Conservation (phyloP, 805 yeast genomes). For the Ogataea polymorpha region DNA sequence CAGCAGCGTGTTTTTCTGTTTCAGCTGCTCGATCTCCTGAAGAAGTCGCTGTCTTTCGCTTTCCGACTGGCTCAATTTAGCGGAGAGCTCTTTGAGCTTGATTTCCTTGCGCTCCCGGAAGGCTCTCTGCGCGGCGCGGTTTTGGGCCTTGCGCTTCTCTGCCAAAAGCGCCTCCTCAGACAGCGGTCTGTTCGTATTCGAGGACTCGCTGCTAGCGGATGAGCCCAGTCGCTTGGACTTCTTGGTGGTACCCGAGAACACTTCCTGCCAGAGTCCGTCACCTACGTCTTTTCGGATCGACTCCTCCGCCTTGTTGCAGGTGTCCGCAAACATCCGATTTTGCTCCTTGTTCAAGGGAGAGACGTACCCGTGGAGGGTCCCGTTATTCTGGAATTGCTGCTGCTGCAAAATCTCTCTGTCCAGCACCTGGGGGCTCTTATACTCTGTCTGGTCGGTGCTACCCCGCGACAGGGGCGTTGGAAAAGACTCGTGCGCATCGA, state of each 20-base stretch:
- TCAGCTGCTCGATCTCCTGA: slow-evolving; percentile 40
- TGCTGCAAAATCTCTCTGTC: slow-evolving; percentile 16
- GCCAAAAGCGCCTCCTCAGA: slow-evolving; percentile 39
- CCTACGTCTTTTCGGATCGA: slow-evolving; percentile 1
- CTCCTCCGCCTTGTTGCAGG: slow-evolving; percentile 5
- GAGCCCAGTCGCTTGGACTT: slow-evolving; percentile 1
- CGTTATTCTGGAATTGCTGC: slow-evolving; percentile 12
- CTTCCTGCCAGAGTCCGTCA: slow-evolving; percentile 1
- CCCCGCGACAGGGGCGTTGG: background rate
- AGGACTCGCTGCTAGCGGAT: background rate
- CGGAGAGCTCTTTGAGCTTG: slow-evolving; percentile 63
- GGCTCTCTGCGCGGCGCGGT: slow-evolving; percentile 85
- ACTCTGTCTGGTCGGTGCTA: background rate
- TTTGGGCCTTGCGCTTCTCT: slow-evolving; percentile 68
- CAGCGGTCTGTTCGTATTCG: slow-evolving; percentile 5
- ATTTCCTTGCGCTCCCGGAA: slow-evolving; percentile 80
- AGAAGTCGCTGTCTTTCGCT: slow-evolving; percentile 38
- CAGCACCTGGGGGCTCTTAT: slow-evolving; percentile 1
- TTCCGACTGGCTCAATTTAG: slow-evolving; percentile 56
- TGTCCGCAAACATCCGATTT: background rate
- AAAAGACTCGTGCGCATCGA: background rate
- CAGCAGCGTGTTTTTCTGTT: slow-evolving; percentile 52
- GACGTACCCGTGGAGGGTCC: background rate
- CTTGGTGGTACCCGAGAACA: background rate
- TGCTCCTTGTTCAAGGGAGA: slow-evolving; percentile 9